A percentile compares a stretch with the other conserved stretches of the same genome.
These are phyloP conservation scores for Leccinum obscurum DNA, from an alignment of 768 basidiomycete species.

Conservation along the genomic window DNA sequence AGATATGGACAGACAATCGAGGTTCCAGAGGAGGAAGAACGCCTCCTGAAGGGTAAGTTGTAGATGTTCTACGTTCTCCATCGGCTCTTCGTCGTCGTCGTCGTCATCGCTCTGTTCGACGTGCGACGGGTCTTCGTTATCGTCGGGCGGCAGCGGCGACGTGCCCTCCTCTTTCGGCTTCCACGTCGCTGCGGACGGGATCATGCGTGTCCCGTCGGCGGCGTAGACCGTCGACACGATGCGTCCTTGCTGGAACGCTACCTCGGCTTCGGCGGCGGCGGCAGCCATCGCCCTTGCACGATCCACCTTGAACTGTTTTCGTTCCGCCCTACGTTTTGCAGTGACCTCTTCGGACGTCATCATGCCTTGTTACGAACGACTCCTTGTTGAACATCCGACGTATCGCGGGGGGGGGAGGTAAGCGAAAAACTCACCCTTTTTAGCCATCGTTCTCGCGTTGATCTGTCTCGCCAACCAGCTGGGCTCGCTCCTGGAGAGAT, in stretches of 20 bases:
- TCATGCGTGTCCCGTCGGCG: constrained; percentile 43
- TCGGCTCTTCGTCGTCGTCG: constrained; percentile 46
- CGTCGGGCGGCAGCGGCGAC: background rate
- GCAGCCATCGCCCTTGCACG: constrained; percentile 86
- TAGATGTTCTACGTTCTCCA: constrained; percentile 83
- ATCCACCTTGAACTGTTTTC: constrained; percentile 91
- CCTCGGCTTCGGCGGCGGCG: constrained; percentile 78
- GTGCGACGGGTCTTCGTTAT: constrained; percentile 15
- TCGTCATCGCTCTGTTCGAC: constrained; percentile 26
- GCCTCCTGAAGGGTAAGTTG: constrained; percentile 89
- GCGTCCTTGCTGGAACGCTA: constrained; percentile 70
- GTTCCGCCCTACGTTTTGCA: constrained; percentile 80
- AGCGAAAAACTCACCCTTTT: constrained; percentile 47
- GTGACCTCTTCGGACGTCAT: constrained; percentile 91
- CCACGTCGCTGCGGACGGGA: constrained; percentile 84
- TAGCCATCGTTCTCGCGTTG: constrained; percentile 53
- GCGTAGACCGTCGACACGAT: constrained; percentile 61
- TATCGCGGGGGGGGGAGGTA: background rate
- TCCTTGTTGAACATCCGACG: background rate
- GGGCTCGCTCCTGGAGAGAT: constrained; percentile 91
- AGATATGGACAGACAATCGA: constrained; percentile 77
- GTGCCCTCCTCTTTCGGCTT: constrained; percentile 44
- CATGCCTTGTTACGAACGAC: constrained; percentile 3
- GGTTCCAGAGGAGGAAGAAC: constrained; percentile 81
- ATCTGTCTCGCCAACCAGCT: constrained; percentile 85